A percentile compares a stretch with the other conserved stretches of the same genome.
Conservation (phyloP, 371 early-diverging fungal genomes). For the Mortierella sp. region DNA sequence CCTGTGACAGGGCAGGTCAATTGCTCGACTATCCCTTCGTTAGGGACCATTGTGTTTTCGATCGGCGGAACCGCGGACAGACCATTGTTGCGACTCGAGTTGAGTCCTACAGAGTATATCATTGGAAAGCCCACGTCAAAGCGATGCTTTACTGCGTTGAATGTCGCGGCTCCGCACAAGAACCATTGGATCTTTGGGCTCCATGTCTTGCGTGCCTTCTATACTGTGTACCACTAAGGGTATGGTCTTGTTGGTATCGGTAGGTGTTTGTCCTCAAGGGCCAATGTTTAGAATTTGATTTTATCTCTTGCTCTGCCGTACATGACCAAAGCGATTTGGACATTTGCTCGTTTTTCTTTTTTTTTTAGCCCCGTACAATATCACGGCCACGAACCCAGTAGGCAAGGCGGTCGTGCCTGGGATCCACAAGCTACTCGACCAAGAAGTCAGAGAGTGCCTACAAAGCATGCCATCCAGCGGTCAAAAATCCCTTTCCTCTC, state of each 20-base stretch:
- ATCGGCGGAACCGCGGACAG: slow-evolving; percentile 22
- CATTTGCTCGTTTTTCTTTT: neutral
- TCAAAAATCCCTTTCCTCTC: neutral
- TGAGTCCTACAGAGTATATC: slow-evolving; percentile 37
- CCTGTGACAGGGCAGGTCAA: slow-evolving; percentile 35
- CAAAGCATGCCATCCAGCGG: slow-evolving; percentile 2
- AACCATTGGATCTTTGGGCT: slow-evolving; percentile 42
- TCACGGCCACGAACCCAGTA: slow-evolving; percentile 22
- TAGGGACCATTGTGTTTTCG: slow-evolving; percentile 36
- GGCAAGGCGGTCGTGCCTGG: slow-evolving; percentile 28
- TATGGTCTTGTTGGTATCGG: slow-evolving; percentile 32
- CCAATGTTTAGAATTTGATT: too few relatives aligned
- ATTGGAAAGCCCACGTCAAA: slow-evolving; percentile 14
- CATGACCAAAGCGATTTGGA: too few relatives aligned
- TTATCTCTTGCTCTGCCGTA: too few relatives aligned
- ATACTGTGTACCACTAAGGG: slow-evolving; percentile 38
- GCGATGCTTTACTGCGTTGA: slow-evolving; percentile 30
- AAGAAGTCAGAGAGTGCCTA: slow-evolving; percentile 16
- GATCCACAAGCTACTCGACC: slow-evolving; percentile 11
- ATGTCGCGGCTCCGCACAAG: slow-evolving; percentile 14
- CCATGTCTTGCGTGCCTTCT: slow-evolving; percentile 28
- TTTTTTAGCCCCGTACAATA: slow-evolving; percentile 31
- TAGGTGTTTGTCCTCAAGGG: neutral
- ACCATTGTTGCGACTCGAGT: slow-evolving; percentile 9
- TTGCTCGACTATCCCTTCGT: slow-evolving; percentile 11